A percentile compares a stretch with the other conserved stretches of the same genome.
These are phyloP conservation scores for Alnus rubra DNA, from an alignment of 306 rosid genomes.

Conservation along the genomic window DNA sequence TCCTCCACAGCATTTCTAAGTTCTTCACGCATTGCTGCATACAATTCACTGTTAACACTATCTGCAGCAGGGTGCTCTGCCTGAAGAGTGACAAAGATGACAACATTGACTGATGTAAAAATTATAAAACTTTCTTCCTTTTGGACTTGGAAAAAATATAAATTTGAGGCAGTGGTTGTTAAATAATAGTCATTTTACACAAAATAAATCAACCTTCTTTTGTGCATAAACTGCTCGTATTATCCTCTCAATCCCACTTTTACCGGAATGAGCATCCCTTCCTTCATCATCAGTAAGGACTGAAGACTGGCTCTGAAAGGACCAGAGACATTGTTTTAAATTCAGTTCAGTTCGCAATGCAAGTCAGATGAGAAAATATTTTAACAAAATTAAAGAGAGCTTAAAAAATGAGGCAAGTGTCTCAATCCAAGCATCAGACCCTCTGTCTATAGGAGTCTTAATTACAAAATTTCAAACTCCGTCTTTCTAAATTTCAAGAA, in stretches of 20 bases:
- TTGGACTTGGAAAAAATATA: conserved; percentile 6
- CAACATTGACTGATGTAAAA: conserved; percentile 30
- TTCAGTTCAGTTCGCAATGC: conserved; percentile 9
- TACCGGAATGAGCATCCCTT: conserved; percentile 46
- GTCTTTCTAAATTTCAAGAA: background rate
- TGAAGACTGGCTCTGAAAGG: conserved; percentile 86
- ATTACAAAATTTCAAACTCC: background rate
- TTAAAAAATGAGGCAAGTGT: background rate
- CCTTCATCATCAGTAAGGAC: conserved; percentile 90
- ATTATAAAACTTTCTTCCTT: background rate
- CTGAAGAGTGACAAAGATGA: conserved; percentile 43
- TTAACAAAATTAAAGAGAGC: background rate
- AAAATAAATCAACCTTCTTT: conserved; percentile 53
- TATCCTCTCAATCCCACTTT: conserved; percentile 55
- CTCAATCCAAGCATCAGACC: conserved; percentile 16
- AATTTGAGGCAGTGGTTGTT: conserved; percentile 18
- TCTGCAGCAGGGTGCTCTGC: conserved; percentile 41
- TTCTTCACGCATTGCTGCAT: conserved; percentile 65
- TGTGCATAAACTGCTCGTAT: conserved; percentile 51
- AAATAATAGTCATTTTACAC: conserved; percentile 17
- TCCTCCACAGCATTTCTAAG: conserved; percentile 59
- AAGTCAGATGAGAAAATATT: conserved; percentile 9
- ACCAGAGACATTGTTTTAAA: conserved; percentile 23
- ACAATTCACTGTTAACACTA: conserved; percentile 46
- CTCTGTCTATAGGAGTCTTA: background rate